Evolutionary conservation across 129 eudicot species (phyloP), one percentile per base, ranked within the genome.

Genomic region (Dittrichia graveolens): DNA sequence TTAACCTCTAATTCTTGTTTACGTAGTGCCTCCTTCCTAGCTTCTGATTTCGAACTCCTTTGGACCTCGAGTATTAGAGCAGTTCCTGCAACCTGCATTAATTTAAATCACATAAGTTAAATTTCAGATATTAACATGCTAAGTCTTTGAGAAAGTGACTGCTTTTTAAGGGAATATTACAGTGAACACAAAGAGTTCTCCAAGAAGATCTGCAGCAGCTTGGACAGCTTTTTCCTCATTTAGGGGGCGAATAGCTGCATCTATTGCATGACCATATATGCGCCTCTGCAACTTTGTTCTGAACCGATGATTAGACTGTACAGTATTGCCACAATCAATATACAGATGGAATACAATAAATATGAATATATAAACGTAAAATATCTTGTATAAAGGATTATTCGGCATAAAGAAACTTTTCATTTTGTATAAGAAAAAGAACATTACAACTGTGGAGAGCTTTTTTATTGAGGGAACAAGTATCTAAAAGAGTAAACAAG

Each of bases 131-230:
- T 43, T 40, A 16, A 3, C 15, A 46, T 11, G 41, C 8, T 41
- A 35, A 47, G 13, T 65, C 31, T 0, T 24, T 24, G 31, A 24
- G 31, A 24, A 24, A 24, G 31, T 24, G 31, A 24, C 31, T 24
- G 59, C 39, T 4, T 7, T 16, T 18, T 7, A 48, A 44, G 40
- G 14, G 42, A 78, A 69, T 31, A 55, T 19, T 80, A 91, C 97
- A 71, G 87, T 50, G 87, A 86, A 91, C 54, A 91, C 77, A 43
- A 86, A 91, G 65, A 84, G 85, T 77, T 91, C 97, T 42, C 97
- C 97, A 24, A 91, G 66, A 76, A 91, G 87, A 75, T 91, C 97
- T 24, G 93, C 93, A 73, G 97, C 97, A 77, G 89, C 93, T 80
- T 91, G 97, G 42, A 91, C 93, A 65, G 97, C 97, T 65, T 86